Evolutionary conservation across 495 filamentous ascomycete species (phyloP).

Genomic region (Chaetomium fimeti): DNA sequence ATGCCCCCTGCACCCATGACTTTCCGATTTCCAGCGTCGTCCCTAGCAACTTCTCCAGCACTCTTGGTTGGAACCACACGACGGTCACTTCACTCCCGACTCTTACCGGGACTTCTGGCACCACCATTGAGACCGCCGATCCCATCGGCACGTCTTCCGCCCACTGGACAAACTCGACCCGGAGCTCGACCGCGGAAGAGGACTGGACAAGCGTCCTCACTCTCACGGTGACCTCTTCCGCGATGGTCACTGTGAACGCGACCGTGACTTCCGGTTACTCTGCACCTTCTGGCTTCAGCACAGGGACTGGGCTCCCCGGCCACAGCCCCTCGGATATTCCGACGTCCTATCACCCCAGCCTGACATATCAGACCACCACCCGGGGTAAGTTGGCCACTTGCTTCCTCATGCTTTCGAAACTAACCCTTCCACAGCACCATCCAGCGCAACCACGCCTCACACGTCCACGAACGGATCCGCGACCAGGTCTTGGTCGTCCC

Average conservation of each 20-base stretch:
- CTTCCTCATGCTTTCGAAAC: neutral
- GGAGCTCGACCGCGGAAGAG: neutral
- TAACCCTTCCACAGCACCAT: neutral
- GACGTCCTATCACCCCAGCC: conserved; percentile 15
- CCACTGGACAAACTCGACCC: conserved; percentile 4
- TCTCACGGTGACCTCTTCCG: conserved; percentile 19
- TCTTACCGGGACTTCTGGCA: neutral
- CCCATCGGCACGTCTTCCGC: conserved; percentile 11
- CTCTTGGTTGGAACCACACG: conserved; percentile 8
- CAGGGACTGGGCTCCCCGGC: neutral
- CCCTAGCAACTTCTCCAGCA: neutral
- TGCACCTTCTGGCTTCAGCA: conserved; percentile 1
- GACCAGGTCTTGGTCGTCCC: neutral
- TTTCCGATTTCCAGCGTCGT: neutral
- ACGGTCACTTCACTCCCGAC: neutral
- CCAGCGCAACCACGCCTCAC: neutral
- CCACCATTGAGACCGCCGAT: conserved; percentile 9
- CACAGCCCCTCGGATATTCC: neutral
- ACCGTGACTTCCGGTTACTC: neutral
- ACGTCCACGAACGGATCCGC: neutral
- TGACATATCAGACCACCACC: conserved; percentile 19
- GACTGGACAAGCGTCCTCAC: conserved; percentile 9
- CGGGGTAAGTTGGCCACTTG: neutral
- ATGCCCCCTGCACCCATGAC: conserved; percentile 7
- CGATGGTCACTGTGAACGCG: neutral